Base-by-base conservation (phyloP, 306 rosid genomes). In the Castanopsis chinensis region DNA sequence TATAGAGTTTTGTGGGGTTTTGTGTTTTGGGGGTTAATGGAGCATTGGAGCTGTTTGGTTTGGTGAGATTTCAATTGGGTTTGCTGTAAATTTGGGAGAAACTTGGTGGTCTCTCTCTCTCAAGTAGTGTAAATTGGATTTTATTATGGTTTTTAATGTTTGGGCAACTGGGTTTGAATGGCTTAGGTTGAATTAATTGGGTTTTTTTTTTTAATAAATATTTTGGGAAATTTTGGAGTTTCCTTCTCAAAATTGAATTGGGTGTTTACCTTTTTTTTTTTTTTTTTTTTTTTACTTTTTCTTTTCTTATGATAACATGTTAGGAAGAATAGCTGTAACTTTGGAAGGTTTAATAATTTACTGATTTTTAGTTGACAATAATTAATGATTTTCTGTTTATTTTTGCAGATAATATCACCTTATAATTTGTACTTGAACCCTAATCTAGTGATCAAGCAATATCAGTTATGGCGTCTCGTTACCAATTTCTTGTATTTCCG, bases 401-500 rank as follows among this genome's bases (percentile, higher is more conserved):
- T 78, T 73, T 72, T 75, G 86, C 96, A 94, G 99, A 95, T 95
- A 76, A 95, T 95, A 37, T 89, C 98, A 80, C 99, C 98, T 5
- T 86, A 91, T 71, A 90, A 91, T 88, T 82, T 95, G 79, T 95
- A 95, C 88, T 81, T 95, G 92, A 86, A 92, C 85, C 99, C 99
- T 63, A 88, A 30, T 71, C 84, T 92, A 69, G 97, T 95, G 83
- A 93, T 91, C 74, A 91, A 90, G 84, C 91, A 92, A 72, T 95
- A 95, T 86, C 89, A 95, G 73, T 90, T 90, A 78, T 95, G 98
- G 99, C 97, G 97, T 28, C 94, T 95, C 69, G 14, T 95, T 77
- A 95, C 98, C 33, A 95, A 95, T 86, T 95, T 95, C 88, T 72
- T 95, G 73, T 95, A 91, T 90, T 95, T 95, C 86, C 80, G 98